A percentile compares a stretch with the other conserved stretches of the same genome.
Evolutionary conservation across 2,329 filamentous ascomycete species (phyloP).

Genomic region (Monilinia vaccinii-corymbosi): DNA sequence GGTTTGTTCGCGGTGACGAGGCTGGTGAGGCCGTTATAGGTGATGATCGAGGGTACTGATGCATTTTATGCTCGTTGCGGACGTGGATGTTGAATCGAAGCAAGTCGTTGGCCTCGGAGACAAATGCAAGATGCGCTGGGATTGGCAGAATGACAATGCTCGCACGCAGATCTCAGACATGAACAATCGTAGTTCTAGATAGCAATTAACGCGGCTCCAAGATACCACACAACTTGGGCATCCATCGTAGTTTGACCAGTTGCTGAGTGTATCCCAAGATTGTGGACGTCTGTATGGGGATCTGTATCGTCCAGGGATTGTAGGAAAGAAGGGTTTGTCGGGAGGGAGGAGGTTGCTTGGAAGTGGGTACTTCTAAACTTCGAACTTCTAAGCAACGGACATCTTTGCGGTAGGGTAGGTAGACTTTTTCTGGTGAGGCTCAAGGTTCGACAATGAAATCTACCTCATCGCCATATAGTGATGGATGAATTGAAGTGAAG

Average conservation of each 20-base stretch:
- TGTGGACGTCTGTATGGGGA: not conserved
- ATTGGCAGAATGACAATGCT: conserved; percentile 17
- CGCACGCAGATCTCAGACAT: conserved; percentile 16
- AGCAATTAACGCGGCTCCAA: conserved; percentile 20
- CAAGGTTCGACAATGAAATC: not conserved
- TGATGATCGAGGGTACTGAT: conserved; percentile 76
- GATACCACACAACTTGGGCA: conserved; percentile 29
- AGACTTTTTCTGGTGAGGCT: not conserved
- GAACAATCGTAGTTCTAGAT: conserved; percentile 25
- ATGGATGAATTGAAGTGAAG: not conserved
- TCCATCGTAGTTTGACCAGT: conserved; percentile 25
- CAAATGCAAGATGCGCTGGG: conserved; percentile 12
- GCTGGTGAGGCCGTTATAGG: conserved; percentile 66
- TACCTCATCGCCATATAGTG: too few species aligned
- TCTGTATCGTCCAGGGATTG: not conserved
- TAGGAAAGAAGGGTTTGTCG: not conserved
- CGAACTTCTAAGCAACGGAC: not conserved
- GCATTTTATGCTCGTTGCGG: conserved; percentile 49
- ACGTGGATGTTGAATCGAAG: conserved; percentile 14
- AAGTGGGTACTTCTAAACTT: not conserved
- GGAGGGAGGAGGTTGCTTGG: not conserved
- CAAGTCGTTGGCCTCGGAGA: conserved; percentile 17
- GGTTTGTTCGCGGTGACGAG: conserved; percentile 62
- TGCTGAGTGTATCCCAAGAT: not conserved
- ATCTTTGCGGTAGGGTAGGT: not conserved